phyloP scores from a whole-genome alignment of 441 rosid genomes.

The Gossypium lobatum region DNA sequence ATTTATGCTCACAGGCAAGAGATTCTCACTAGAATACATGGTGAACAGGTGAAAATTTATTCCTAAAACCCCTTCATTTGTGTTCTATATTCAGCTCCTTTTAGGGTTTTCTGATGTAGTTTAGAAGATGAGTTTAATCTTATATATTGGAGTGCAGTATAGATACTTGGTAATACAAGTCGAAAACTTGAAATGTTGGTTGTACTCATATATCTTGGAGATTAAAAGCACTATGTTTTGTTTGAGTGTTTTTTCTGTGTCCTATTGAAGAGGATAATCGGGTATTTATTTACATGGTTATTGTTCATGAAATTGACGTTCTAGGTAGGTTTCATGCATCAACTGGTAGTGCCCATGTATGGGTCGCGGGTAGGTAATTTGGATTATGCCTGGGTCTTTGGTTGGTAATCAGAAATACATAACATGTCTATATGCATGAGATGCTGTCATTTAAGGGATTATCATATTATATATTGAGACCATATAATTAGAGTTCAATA shows the following conservation, averaged over 20 bases:
- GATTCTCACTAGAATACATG: constrained; percentile 40
- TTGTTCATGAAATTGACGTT: no score
- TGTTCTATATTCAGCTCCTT: not conserved
- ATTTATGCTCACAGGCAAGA: constrained; percentile 45
- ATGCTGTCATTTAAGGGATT: not conserved
- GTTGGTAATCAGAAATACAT: no score
- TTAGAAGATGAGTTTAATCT: not conserved
- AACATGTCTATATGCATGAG: not conserved
- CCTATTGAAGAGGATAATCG: no score
- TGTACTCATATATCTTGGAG: not conserved
- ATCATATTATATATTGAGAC: not conserved
- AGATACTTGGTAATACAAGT: not conserved
- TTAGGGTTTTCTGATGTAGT: not conserved
- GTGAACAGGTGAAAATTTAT: constrained; percentile 37
- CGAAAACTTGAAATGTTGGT: not conserved
- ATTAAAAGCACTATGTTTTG: not conserved
- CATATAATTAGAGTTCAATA: not conserved
- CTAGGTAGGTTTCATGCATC: no score
- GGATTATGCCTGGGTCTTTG: no score
- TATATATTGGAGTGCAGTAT: not conserved
- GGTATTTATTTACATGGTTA: no score
- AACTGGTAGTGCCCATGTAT: no score
- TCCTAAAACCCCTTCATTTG: not conserved
- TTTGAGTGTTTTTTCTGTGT: no score
- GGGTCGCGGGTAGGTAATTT: no score